A percentile compares a stretch with the other conserved stretches of the same genome.
Conservation (phyloP, 352 stramenopile species). For the Phytophthora nicotianae region DNA sequence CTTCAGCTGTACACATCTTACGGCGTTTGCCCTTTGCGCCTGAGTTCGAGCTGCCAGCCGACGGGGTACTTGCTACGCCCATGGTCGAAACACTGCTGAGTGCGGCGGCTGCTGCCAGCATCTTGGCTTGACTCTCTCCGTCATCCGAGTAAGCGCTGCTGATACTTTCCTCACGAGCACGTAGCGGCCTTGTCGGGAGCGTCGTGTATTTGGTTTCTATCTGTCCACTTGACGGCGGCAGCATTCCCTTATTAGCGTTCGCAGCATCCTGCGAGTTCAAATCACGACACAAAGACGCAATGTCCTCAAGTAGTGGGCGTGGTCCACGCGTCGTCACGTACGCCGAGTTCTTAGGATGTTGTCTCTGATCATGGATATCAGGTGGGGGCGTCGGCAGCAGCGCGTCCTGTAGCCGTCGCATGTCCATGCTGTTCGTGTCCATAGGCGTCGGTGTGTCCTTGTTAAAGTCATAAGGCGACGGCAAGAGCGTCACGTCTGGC, state of each 20-base stretch:
- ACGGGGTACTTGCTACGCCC: slow-evolving; percentile 16
- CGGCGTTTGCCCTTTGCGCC: slow-evolving; percentile 66
- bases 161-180: slow-evolving; percentile 39
- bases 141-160: slow-evolving; percentile 37
- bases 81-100: slow-evolving; percentile 40
- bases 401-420: slow-evolving; percentile 76
- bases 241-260: slow-evolving; percentile 29
- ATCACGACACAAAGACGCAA: slow-evolving; percentile 78
- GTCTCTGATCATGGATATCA: slow-evolving; percentile 59
- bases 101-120: slow-evolving; percentile 29
- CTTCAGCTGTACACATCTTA: slow-evolving; percentile 83
- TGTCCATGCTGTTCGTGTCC: slow-evolving; percentile 65
- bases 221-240: slow-evolving; percentile 30
- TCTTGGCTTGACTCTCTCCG: slow-evolving; percentile 35
- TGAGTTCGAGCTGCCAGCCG: slow-evolving; percentile 12
- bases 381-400: slow-evolving; percentile 72
- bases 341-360: slow-evolving; percentile 65
- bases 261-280: slow-evolving; percentile 72
- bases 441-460: slow-evolving; percentile 76
- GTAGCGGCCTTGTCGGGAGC: slow-evolving; percentile 26
- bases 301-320: slow-evolving; percentile 74
- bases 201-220: slow-evolving; percentile 34
- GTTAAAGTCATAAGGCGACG: slow-evolving; percentile 82
- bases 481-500: slow-evolving; percentile 77
- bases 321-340: slow-evolving; percentile 56